These are phyloP conservation scores for Pythium myriotylum DNA, from an alignment of 352 stramenopile genomes.

Conservation along the genomic window DNA sequence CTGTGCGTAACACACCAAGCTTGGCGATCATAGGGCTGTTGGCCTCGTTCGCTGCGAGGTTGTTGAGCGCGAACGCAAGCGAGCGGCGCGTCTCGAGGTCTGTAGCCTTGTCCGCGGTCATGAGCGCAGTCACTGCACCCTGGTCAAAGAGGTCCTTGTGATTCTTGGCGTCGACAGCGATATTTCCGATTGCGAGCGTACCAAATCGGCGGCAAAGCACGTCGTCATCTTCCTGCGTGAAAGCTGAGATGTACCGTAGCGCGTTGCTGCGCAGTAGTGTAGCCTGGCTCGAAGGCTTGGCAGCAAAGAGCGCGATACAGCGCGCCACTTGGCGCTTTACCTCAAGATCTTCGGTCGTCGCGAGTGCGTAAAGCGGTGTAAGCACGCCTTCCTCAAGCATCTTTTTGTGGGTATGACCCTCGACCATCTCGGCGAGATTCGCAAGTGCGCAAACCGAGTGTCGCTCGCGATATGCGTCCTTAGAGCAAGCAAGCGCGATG, in stretches of 20 bases:
- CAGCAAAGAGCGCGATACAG: slow-evolving; percentile 93
- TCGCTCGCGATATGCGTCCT: slow-evolving; percentile 91
- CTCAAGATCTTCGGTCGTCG: slow-evolving; percentile 73
- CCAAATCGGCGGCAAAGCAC: slow-evolving; percentile 88
- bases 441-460: slow-evolving; percentile 92
- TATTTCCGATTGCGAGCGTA: slow-evolving; percentile 91
- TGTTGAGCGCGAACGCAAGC: slow-evolving; percentile 95
- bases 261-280: slow-evolving; percentile 88
- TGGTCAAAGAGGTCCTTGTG: slow-evolving; percentile 94
- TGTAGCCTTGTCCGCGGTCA: slow-evolving; percentile 81
- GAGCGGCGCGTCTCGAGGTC: slow-evolving; percentile 92
- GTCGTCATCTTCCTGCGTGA: slow-evolving; percentile 85
- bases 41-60: slow-evolving; percentile 89
- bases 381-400: slow-evolving; percentile 94
- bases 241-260: slow-evolving; percentile 86
- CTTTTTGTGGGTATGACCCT: slow-evolving; percentile 94
- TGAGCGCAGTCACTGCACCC: slow-evolving; percentile 86
- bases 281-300: slow-evolving; percentile 90
- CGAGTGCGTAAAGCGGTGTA: slow-evolving; percentile 89
- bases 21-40: slow-evolving; percentile 90
- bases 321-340: slow-evolving; percentile 92
- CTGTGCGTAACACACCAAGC: slow-evolving; percentile 80
- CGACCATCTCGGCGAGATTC: slow-evolving; percentile 96
- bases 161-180: slow-evolving; percentile 87
- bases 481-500: slow-evolving; percentile 84